These are phyloP conservation scores for Podaxis rugospora DNA, from an alignment of 768 basidiomycete species.

Conservation along the genomic window DNA sequence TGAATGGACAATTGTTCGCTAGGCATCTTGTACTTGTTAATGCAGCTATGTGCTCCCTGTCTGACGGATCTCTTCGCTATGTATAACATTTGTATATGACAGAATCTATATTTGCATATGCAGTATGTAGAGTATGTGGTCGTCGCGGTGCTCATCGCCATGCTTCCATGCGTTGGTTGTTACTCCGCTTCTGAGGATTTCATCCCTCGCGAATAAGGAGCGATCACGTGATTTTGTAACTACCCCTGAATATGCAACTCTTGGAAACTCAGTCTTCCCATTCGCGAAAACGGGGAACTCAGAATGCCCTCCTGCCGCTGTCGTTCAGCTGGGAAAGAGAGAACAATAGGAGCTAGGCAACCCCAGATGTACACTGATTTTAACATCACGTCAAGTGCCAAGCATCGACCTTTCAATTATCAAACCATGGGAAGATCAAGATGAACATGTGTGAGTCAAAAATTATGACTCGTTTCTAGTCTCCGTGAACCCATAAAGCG, in stretches of 20 bases:
- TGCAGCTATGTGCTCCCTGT: slow-evolving; percentile 16
- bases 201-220: no score
- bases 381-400: neutral
- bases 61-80: slow-evolving; percentile 20
- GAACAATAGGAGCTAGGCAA: neutral
- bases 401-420: neutral
- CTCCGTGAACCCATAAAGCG: neutral
- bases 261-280: no score
- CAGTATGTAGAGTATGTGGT: neutral
- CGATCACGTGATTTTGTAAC: no score
- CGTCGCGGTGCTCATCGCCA: neutral
- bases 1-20: slow-evolving; percentile 46
- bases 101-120: neutral
- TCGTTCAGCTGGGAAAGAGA: neutral
- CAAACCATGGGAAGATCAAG: neutral
- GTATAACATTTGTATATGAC: slow-evolving; percentile 24
- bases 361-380: neutral
- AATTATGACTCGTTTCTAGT: neutral
- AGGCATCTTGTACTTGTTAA: slow-evolving; percentile 39
- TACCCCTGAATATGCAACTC: no score
- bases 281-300: no score
- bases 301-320: no score
- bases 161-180: no score
- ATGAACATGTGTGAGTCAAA: neutral
- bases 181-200: no score